Evolutionary conservation across 805 yeast genomes (phyloP), one percentile per base, ranked within the genome.

Genomic region (Monosporozyma unispora): DNA sequence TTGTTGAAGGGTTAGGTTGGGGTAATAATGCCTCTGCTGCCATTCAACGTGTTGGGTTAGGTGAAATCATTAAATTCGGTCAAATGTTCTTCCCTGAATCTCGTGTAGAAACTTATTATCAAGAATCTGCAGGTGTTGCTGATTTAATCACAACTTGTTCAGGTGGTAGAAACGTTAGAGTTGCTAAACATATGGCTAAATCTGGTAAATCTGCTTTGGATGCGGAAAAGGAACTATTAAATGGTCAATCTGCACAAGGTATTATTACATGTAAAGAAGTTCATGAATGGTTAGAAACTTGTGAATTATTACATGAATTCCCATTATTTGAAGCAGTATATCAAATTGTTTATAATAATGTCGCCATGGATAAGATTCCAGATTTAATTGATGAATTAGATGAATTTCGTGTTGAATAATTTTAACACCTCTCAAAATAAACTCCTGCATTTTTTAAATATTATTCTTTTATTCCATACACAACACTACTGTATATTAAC

Each of bases 1-100:
- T 93, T 65, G 98, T 91, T 54, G 96, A 88, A 70, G 99, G 99
- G 60, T 77, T 87, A 55, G 96, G 95, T 55, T 93, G 99, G 99
- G 99, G 99, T 69, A 96, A 89, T 70, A 93, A 93, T 68, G 98
- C 99, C 56, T 89, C 91, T 70, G 84, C 98, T 49, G 99, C 98
- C 42, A 82, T 93, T 61, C 95, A 91, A 90, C 80, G 99, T 73
- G 84, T 91, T 57, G 99, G 99, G 45, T 72, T 93, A 56, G 78
- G 84, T 62, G 99, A 93, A 73, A 87, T 86, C 63, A 85, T 90
- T 67, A 78, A 79, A 65, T 93, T 93, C 69, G 93, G 96, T 40
- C 75, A 80, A 61, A 76, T 75, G 59, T 90, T 87, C 72, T 93
- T 80, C 81, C 90, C 83, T 39, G 80, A 77, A 53, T 81, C 86